Evolutionary conservation across 2,329 filamentous ascomycete genomes (phyloP).

Genomic region (Exophiala spinifera): DNA sequence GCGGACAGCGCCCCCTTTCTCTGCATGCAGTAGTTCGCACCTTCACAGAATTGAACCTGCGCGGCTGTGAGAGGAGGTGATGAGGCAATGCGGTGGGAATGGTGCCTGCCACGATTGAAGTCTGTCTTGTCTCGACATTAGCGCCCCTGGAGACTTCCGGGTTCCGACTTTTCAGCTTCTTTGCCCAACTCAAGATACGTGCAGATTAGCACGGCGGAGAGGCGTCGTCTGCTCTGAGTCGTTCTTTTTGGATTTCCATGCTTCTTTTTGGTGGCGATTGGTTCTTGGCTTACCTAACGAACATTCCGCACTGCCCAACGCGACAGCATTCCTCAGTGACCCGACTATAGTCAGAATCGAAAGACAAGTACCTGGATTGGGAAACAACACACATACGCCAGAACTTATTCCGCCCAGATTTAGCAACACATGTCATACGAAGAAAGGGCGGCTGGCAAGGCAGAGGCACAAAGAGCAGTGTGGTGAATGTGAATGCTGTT

Average conservation of each 20-base stretch:
- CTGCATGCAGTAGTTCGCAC: too few species aligned
- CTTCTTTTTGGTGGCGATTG: constrained; percentile 17
- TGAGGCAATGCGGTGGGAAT: neutral
- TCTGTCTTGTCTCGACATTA: neutral
- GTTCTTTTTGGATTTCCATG: constrained; percentile 26
- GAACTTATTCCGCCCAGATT: neutral
- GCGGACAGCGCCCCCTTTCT: too few species aligned
- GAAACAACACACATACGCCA: constrained; percentile 16
- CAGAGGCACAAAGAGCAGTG: neutral
- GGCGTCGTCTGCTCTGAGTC: constrained; percentile 11
- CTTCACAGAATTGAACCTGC: too few species aligned
- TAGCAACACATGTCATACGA: neutral
- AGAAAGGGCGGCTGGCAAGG: neutral
- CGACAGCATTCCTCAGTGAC: constrained; percentile 21
- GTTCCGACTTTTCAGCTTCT: neutral
- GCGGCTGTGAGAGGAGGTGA: neutral
- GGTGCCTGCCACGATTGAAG: neutral
- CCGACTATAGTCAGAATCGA: constrained; percentile 17
- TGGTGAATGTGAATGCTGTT: neutral
- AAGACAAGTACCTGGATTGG: constrained; percentile 5
- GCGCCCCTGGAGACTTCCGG: too few species aligned
- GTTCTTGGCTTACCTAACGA: constrained; percentile 22
- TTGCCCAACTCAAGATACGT: neutral
- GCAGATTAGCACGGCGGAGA: neutral
- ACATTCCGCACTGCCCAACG: constrained; percentile 15